These are phyloP conservation scores for Sonneratia alba DNA, from an alignment of 345 rosid species.

Conservation along the genomic window DNA sequence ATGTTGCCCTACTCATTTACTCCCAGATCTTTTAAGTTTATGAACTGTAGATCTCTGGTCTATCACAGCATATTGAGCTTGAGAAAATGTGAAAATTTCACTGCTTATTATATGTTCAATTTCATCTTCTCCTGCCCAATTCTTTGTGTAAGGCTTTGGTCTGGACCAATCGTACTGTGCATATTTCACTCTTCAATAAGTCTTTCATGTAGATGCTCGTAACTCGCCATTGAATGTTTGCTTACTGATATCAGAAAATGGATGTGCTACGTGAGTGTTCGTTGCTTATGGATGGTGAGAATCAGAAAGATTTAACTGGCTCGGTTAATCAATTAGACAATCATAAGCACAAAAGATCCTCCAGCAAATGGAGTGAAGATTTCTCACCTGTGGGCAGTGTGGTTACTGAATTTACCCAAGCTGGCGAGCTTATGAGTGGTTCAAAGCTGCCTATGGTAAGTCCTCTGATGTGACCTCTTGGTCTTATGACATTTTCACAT, in stretches of 20 bases:
- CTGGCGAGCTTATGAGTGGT: conserved; percentile 40
- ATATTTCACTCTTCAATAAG: not conserved
- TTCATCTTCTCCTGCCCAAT: not conserved
- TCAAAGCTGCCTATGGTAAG: conserved; percentile 38
- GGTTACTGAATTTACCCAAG: conserved; percentile 61
- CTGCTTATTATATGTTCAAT: not conserved
- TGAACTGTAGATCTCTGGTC: not conserved
- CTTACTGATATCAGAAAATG: conserved; percentile 36
- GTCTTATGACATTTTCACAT: not conserved
- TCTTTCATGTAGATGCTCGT: not conserved
- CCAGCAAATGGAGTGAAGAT: conserved; percentile 78
- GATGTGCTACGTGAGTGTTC: conserved; percentile 42
- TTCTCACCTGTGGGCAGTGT: conserved; percentile 55
- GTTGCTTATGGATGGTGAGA: conserved; percentile 51
- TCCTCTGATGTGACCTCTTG: conserved; percentile 1
- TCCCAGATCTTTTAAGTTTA: not conserved
- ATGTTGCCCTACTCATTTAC: not conserved
- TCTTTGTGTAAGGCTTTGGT: not conserved
- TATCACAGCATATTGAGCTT: not conserved
- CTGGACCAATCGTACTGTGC: not conserved
- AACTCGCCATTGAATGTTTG: not conserved
- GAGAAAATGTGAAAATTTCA: not conserved
- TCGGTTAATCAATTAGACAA: conserved; percentile 45
- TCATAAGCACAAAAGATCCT: conserved; percentile 53
- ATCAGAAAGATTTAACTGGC: conserved; percentile 32